Conservation (phyloP, 1,284 basidiomycete species). For the Ustilago cynodontis region DNA sequence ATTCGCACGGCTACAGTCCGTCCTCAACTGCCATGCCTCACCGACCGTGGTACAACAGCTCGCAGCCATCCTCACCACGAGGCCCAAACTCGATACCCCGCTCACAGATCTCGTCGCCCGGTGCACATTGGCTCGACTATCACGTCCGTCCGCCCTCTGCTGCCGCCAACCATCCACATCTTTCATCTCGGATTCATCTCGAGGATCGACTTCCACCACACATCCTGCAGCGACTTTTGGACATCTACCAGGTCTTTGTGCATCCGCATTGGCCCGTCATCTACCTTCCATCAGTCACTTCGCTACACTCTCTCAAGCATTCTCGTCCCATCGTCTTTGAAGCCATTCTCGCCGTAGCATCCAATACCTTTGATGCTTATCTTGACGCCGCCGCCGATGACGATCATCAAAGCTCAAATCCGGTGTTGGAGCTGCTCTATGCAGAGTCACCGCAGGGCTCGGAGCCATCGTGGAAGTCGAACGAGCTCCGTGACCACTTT, state of each 20-base stretch:
- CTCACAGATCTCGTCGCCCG: slow-evolving; percentile 31
- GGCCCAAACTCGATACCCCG: slow-evolving; percentile 22
- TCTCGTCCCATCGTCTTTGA: slow-evolving; percentile 49
- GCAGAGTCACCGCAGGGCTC: slow-evolving; percentile 25
- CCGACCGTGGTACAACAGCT: slow-evolving; percentile 33
- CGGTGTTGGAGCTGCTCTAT: slow-evolving; percentile 30
- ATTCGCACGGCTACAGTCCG: slow-evolving; percentile 29
- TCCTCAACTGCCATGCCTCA: slow-evolving; percentile 26
- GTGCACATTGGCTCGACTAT: slow-evolving; percentile 29
- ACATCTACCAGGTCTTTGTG: slow-evolving; percentile 51
- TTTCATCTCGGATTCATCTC: slow-evolving; percentile 14
- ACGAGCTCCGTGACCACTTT: slow-evolving; percentile 46
- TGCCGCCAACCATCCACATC: slow-evolving; percentile 10
- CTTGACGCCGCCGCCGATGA: slow-evolving; percentile 23
- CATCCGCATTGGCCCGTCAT: slow-evolving; percentile 60
- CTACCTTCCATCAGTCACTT: slow-evolving; percentile 52
- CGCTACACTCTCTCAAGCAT: slow-evolving; percentile 42
- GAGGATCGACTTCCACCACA: slow-evolving; percentile 41
- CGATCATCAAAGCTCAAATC: slow-evolving; percentile 15
- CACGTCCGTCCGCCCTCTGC: slow-evolving; percentile 21
- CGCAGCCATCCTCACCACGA: slow-evolving; percentile 29
- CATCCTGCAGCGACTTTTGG: slow-evolving; percentile 38
- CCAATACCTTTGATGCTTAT: slow-evolving; percentile 49
- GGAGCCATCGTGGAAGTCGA: slow-evolving; percentile 31
- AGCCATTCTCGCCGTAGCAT: slow-evolving; percentile 50